Evolutionary conservation across 331 rosid species (phyloP).

Genomic region (Phaseolus coccineus): DNA sequence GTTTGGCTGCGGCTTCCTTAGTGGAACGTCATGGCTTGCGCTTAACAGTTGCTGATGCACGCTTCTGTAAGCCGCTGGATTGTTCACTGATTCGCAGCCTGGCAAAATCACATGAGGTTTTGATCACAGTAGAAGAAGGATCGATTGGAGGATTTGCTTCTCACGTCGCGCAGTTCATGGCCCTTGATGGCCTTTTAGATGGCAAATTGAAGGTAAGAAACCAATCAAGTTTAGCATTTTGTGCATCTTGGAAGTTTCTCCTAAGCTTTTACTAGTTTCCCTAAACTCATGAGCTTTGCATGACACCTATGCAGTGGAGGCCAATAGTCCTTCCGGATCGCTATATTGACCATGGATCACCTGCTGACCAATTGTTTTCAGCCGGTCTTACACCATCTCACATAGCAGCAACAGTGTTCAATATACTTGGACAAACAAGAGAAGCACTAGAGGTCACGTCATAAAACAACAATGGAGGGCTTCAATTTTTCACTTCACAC

Average conservation of each 20-base stretch:
- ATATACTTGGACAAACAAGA: constrained; percentile 82
- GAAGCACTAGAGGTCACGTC: constrained; percentile 88
- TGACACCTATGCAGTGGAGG: constrained; percentile 79
- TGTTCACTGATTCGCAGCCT: constrained; percentile 73
- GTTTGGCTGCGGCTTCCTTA: constrained; percentile 77
- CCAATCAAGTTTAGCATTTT: neutral
- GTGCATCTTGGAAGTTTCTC: neutral
- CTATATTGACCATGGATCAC: constrained; percentile 89
- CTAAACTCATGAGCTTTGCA: constrained; percentile 33
- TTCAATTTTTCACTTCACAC: constrained; percentile 30
- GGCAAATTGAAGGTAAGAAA: constrained; percentile 73
- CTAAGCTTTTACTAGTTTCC: neutral
- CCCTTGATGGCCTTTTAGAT: constrained; percentile 96
- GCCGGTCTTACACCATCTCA: constrained; percentile 90
- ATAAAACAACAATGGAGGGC: constrained; percentile 28
- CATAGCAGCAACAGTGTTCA: constrained; percentile 93
- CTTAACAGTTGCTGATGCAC: constrained; percentile 86
- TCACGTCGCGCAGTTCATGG: constrained; percentile 93
- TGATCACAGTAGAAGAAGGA: constrained; percentile 96
- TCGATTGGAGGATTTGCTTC: constrained; percentile 97
- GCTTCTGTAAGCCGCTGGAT: constrained; percentile 97
- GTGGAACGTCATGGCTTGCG: constrained; percentile 63
- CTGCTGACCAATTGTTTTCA: constrained; percentile 70
- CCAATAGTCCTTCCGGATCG: constrained; percentile 92
- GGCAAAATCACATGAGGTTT: constrained; percentile 78